Evolutionary conservation across 495 filamentous ascomycete species (phyloP), one percentile per base, ranked within the genome.

Genomic region (Tuber indicum): DNA sequence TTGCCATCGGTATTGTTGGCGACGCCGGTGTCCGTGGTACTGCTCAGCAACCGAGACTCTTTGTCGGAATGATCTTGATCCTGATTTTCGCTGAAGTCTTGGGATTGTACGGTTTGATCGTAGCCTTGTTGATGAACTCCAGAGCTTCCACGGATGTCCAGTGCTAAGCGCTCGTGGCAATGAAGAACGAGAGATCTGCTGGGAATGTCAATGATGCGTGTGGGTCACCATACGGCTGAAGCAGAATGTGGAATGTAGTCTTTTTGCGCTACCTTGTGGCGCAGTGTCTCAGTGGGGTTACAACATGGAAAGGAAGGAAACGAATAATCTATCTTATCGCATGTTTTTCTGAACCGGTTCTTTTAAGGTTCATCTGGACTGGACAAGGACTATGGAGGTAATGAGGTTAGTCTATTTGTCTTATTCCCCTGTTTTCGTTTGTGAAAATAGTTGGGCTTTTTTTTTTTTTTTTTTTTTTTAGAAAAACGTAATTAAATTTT

Each of bases 11-110:
- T 86, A 99, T 99, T 85, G 96, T 98, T 75, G 96, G 96, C 90
- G 96, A 99, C 83, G 96, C 96, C 84, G 96, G 96, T 93, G 96
- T 99, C 79, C 92, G 96, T 82, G 96, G 96, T 87, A 95, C 96
- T 82, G 96, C 96, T 79, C 96, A 99, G 85, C 96, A 99, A 86
- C 96, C 96, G 71, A 89, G 94, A 83, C 90, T 99, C 74, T 99
- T 97, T 88, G 96, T 99, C 86, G 96, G 96, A 88, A 99, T 99
- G 96, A 98, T 99, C 88, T 87, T 99, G 84, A 99, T 99, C 88
- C 94, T 99, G 88, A 99, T 99, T 97, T 99, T 99, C 88, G 96
- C 96, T 84, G 96, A 98, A 97, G 96, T 98, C 79, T 86, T 99
- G 90, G 96, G 94, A 93, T 92, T 99, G 70, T 99, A 99, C 87